Evolutionary conservation across 305 asterid species (phyloP), one percentile per base, ranked within the genome.

Genomic region (Fraxinus paxiana): DNA sequence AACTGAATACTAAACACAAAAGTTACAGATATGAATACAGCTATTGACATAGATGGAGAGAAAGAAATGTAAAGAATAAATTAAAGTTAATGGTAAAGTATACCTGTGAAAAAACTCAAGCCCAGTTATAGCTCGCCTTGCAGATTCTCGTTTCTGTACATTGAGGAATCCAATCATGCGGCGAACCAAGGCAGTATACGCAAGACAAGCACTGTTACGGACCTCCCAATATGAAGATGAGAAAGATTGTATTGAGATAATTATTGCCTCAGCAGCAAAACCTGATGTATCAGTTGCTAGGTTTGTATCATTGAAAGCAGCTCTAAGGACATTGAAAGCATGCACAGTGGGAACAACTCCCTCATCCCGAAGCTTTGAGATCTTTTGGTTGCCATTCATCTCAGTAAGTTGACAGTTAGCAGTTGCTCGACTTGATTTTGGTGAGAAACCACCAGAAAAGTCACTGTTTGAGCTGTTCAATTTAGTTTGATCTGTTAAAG

Each of bases 81-180:
- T 78, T 71, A 51, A 75, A 31, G 35, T 63, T 75, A 82, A 28
- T 17, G 35, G 61, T 37, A 54, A 80, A 85, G 76, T 83, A 77
- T 85, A 92, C 99, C 99, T 89, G 85, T 94, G 99, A 83, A 96
- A 94, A 88, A 96, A 96, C 83, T 96, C 99, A 85, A 96, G 90
- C 84, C 97, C 99, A 22, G 97, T 92, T 71, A 94, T 79, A 81
- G 98, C 90, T 70, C 98, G 97, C 88, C 97, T 90, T 18, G 88
- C 92, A 56, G 98, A 94, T 85, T 92, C 98, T 84, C 98, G 93
- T 88, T 92, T 96, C 83, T 88, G 98, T 77, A 96, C 90, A 82
- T 96, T 96, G 33, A 96, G 95, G 88, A 96, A 96, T 76, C 99
- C 99, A 92, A 96, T 69, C 97, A 92, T 94, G 83, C 99, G 98